Evolutionary conservation across 2,329 filamentous ascomycete species (phyloP).

Genomic region (Fusarium sp.): DNA sequence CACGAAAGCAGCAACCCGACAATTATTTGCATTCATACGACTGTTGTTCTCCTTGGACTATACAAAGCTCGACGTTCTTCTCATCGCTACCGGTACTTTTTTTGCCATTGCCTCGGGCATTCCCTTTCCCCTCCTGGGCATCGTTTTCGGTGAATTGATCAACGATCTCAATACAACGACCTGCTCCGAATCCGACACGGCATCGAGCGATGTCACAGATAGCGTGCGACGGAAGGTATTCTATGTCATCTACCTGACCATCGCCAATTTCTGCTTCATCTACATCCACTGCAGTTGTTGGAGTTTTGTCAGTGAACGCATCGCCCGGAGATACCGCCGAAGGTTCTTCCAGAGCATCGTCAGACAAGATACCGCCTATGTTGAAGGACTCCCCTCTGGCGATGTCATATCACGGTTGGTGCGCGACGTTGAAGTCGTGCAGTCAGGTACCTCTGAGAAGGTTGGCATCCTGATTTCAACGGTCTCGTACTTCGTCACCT

Average conservation of each 20-base stretch:
- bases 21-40: conserved; percentile 1
- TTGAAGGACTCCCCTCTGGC: neutral
- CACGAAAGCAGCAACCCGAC: neutral
- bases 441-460: conserved; percentile 7
- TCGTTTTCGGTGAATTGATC: conserved; percentile 7
- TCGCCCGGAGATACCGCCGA: neutral
- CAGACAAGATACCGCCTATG: neutral
- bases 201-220: neutral
- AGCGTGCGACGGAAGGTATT: neutral
- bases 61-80: neutral
- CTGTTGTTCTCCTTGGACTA: conserved; percentile 1
- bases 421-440: neutral
- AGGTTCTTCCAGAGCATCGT: conserved; percentile 1
- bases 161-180: conserved; percentile 1
- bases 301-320: neutral
- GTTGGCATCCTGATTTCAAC: conserved; percentile 4
- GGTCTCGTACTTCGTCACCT: conserved; percentile 1
- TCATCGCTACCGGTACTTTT: neutral
- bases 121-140: conserved; percentile 6
- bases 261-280: conserved; percentile 9
- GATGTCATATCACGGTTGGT: conserved; percentile 5
- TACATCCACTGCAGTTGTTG: conserved; percentile 7
- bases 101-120: conserved; percentile 4
- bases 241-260: conserved; percentile 3
- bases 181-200: neutral